A percentile compares a stretch with the other conserved stretches of the same genome.
Evolutionary conservation across 495 filamentous ascomycete species (phyloP).

Genomic region (Podospora bellae-mahoneyi): DNA sequence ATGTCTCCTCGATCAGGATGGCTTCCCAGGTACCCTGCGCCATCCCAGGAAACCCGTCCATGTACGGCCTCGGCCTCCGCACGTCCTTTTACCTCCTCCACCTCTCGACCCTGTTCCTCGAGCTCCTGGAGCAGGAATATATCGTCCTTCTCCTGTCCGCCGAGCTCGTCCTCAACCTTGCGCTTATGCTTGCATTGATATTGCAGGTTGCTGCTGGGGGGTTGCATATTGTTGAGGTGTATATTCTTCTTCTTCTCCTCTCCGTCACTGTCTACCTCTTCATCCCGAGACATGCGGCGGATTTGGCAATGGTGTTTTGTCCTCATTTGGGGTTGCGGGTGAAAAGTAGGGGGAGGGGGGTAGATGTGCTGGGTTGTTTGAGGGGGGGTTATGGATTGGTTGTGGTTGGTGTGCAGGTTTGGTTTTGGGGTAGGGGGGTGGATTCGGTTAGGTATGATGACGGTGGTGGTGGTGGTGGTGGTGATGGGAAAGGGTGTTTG

Average conservation of each 20-base stretch:
- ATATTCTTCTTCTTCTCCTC: slow-evolving; percentile 37
- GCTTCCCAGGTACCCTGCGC: slow-evolving; percentile 8
- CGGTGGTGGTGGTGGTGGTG: not conserved
- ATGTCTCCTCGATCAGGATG: too few relatives aligned
- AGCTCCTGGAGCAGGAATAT: slow-evolving; percentile 21
- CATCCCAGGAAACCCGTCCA: slow-evolving; percentile 17
- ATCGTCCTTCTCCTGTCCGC: slow-evolving; percentile 17
- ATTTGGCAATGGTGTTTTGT: slow-evolving; percentile 30
- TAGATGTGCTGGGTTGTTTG: not conserved
- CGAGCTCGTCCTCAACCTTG: slow-evolving; percentile 23
- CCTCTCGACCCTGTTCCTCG: slow-evolving; percentile 25
- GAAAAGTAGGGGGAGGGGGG: not conserved
- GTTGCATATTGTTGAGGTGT: slow-evolving; percentile 28
- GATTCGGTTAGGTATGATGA: slow-evolving; percentile 9
- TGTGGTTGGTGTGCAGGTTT: slow-evolving; percentile 35
- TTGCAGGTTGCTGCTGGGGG: slow-evolving; percentile 4
- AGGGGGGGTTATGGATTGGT: slow-evolving; percentile 28
- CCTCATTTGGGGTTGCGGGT: slow-evolving; percentile 18
- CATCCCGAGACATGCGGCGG: slow-evolving; percentile 34
- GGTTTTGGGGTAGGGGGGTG: slow-evolving; percentile 38
- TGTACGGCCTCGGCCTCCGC: slow-evolving; percentile 39
- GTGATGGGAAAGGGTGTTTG: slow-evolving; percentile 8
- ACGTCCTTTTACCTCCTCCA: slow-evolving; percentile 38
- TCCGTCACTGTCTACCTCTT: slow-evolving; percentile 35
- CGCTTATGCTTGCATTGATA: slow-evolving; percentile 25